phyloP scores from a whole-genome alignment of 2,329 filamentous ascomycete genomes.

The Stemphylium beticola region DNA sequence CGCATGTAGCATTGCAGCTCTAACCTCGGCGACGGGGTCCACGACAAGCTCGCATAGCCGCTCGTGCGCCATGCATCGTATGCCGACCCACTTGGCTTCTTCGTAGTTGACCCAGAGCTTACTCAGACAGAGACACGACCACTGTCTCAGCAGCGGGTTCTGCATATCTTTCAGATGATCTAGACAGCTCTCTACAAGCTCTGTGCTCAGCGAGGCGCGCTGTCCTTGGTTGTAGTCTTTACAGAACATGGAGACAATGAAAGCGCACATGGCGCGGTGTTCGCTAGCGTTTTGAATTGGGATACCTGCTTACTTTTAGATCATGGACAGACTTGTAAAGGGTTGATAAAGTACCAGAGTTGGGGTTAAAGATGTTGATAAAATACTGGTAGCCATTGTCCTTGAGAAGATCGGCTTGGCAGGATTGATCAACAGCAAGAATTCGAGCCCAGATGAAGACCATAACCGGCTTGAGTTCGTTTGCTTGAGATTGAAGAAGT shows the following conservation, averaged over 20 bases:
- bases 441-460: constrained; percentile 99
- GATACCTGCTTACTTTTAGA: constrained; percentile 57
- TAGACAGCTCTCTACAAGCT: constrained; percentile 88
- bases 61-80: constrained; percentile 81
- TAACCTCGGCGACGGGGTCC: constrained; percentile 89
- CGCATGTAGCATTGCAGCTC: constrained; percentile 90
- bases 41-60: constrained; percentile 81
- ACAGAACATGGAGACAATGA: constrained; percentile 96
- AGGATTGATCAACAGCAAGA: constrained; percentile 90
- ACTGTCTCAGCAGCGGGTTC: constrained; percentile 88
- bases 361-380: constrained; percentile 86
- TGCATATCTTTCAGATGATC: constrained; percentile 82
- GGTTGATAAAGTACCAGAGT: constrained; percentile 58
- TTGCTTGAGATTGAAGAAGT: constrained; percentile 89
- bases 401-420: constrained; percentile 91
- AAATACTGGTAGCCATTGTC: constrained; percentile 98
- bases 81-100: constrained; percentile 96
- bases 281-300: constrained; percentile 88
- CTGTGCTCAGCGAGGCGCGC: constrained; percentile 85
- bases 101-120: constrained; percentile 91
- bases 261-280: constrained; percentile 98
- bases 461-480: constrained; percentile 97
- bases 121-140: constrained; percentile 94
- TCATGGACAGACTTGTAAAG: neutral
- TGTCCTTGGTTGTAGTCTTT: constrained; percentile 92